Evolutionary conservation across 1,284 basidiomycete species (phyloP).

Genomic region (Crepidotus sp.): DNA sequence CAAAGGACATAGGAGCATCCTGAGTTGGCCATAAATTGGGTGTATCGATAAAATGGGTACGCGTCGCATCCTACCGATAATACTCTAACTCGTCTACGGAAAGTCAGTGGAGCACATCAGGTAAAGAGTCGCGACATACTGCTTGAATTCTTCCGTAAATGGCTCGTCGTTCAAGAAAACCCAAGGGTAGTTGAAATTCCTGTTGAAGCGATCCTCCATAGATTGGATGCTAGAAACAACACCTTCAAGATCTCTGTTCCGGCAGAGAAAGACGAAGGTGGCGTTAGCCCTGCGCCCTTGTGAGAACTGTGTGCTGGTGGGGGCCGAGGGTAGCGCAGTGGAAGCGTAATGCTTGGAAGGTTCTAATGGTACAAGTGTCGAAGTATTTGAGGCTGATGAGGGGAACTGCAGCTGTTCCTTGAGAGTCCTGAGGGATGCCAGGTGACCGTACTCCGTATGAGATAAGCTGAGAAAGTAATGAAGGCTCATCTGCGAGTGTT

Average conservation of each 20-base stretch:
- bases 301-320: slow-evolving; percentile 1
- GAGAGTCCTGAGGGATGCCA: slow-evolving; percentile 4
- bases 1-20: slow-evolving; percentile 53
- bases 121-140: slow-evolving; percentile 26
- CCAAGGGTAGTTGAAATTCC: slow-evolving; percentile 59
- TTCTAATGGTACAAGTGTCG: not conserved
- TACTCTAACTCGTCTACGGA: slow-evolving; percentile 1
- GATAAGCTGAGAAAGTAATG: slow-evolving; percentile 31
- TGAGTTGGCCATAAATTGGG: slow-evolving; percentile 16
- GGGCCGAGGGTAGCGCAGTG: not conserved
- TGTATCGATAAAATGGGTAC: not conserved
- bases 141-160: slow-evolving; percentile 63
- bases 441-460: slow-evolving; percentile 22
- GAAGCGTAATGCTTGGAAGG: not conserved
- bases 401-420: slow-evolving; percentile 1
- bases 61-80: not conserved
- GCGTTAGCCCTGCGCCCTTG: slow-evolving; percentile 27
- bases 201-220: slow-evolving; percentile 56
- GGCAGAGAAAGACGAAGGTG: slow-evolving; percentile 32
- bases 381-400: not conserved
- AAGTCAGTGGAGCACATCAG: not conserved
- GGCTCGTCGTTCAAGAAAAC: slow-evolving; percentile 66
- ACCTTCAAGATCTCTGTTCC: slow-evolving; percentile 40
- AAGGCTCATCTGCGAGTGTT: slow-evolving; percentile 25
- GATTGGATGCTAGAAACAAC: slow-evolving; percentile 47